phyloP scores from a whole-genome alignment of 371 early-diverging fungal species.

The Haplosporangium sp. region DNA sequence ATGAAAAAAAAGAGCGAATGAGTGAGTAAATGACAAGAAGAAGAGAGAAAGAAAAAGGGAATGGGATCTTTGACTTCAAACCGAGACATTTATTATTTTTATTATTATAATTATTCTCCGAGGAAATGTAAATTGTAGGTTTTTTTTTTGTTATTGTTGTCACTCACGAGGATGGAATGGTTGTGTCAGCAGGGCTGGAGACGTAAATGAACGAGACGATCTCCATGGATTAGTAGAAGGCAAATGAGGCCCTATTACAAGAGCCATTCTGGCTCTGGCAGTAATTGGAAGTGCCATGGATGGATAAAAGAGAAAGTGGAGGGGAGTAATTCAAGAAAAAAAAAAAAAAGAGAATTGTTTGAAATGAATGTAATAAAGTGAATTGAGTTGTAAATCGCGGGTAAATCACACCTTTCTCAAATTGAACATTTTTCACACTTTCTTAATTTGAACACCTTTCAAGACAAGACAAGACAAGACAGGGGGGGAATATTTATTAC shows the following conservation, averaged over 20 bases:
- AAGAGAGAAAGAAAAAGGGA: no score
- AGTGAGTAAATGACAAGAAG: neutral
- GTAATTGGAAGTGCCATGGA: slow-evolving; percentile 1
- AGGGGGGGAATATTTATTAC: neutral
- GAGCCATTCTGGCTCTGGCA: neutral
- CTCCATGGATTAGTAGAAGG: slow-evolving; percentile 1
- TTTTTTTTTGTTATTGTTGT: neutral
- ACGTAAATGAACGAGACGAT: neutral
- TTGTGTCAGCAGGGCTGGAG: neutral
- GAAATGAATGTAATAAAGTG: no score
- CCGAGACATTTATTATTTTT: no score
- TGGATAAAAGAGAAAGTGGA: neutral
- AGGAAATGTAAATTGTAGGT: no score
- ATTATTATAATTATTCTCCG: no score
- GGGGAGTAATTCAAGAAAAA: neutral
- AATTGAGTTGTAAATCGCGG: no score
- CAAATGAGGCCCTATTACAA: neutral
- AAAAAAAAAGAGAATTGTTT: neutral
- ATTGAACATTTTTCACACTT: neutral
- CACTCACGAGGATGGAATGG: neutral
- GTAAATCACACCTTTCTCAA: neutral
- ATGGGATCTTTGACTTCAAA: no score
- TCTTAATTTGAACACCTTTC: no score
- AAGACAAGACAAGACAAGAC: no score
- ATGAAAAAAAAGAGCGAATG: neutral